Base-by-base conservation (phyloP, 2,329 filamentous ascomycete genomes). In the Zasmidium citrigriseum region DNA sequence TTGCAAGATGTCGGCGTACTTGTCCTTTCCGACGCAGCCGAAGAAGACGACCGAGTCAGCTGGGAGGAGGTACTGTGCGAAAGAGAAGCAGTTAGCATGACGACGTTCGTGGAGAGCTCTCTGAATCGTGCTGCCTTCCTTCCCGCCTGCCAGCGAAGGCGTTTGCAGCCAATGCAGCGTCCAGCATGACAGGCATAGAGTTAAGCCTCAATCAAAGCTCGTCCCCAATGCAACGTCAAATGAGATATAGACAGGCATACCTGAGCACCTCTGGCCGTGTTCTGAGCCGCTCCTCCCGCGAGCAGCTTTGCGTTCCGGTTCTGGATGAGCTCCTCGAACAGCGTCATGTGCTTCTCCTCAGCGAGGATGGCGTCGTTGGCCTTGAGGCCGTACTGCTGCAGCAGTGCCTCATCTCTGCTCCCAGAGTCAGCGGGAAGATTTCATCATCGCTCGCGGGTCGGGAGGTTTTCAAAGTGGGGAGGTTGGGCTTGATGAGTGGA, bases 341-440 rank as follows among this genome's bases (percentile, higher is more conserved):
- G 85, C 47, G 84, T 86, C 73, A 89, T 83, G 80, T 99, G 95
- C 82, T 96, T 89, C 74, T 91, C 86, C 77, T 96, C 91, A 57
- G 93, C 93, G 61, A 99, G 90, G 76, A 99, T 97, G 70, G 95
- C 95, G 77, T 99, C 93, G 81, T 99, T 96, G 76, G 89, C 84
- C 83, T 99, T 97, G 71, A 99, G 84, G 59, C 81, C 87, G 76
- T 99, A 99, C 83, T 97, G 96, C 68, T 93, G 82, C 61, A 99
- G 89, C 56, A 98, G 87, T 25, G 86, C 87, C 69, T 93, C 84
- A 77, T 93, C 86, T 70, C 92, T 96, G 69, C 46, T 71, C 55
- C 25, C 25, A 41, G 27, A 49, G 65, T 72, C 55, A 75, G 68
- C 62, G 60, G 27, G 7, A 7, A 4, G 12, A 41, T 16, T 41